These are phyloP conservation scores for Ganoderma lucidum DNA, from an alignment of 1,284 basidiomycete genomes.

Conservation along the genomic window DNA sequence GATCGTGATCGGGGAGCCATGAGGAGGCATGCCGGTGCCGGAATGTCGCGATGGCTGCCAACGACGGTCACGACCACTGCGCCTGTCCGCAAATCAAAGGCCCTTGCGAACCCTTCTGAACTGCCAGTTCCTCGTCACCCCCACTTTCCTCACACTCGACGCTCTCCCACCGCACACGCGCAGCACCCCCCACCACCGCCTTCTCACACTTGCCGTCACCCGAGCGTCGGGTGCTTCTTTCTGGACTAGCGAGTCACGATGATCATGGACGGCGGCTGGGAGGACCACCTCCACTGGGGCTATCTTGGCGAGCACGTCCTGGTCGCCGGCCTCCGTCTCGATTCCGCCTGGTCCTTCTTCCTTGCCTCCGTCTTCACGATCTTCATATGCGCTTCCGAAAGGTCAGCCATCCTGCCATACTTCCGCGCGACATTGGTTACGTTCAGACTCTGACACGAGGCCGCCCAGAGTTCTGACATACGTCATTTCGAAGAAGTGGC, in stretches of 20 bases:
- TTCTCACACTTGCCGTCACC: neutral
- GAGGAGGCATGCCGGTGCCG: neutral
- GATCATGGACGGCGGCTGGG: slow-evolving; percentile 51
- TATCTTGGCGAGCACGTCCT: slow-evolving; percentile 67
- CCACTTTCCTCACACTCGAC: neutral
- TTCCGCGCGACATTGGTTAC: neutral
- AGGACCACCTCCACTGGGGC: slow-evolving; percentile 59
- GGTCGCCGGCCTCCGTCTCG: slow-evolving; percentile 57
- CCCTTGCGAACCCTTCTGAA: neutral
- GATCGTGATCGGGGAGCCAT: neutral
- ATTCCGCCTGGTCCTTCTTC: slow-evolving; percentile 55
- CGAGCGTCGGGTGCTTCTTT: neutral
- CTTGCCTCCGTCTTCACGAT: slow-evolving; percentile 54
- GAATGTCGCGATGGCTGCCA: neutral
- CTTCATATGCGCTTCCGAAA: slow-evolving; percentile 61
- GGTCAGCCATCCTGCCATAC: slow-evolving; percentile 48
- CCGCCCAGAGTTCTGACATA: slow-evolving; percentile 57
- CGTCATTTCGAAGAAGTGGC: slow-evolving; percentile 55
- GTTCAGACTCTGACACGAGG: neutral
- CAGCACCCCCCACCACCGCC: neutral
- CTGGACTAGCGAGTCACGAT: slow-evolving; percentile 16
- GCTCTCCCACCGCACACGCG: slow-evolving; percentile 1
- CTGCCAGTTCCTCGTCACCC: neutral
- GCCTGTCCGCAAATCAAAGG: neutral
- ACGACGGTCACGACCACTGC: neutral